Percentiles rank a stretch among this genome's conserved stretches.
These are phyloP conservation scores for Phaseolus lunatus DNA, from an alignment of 306 rosid species.

Conservation along the genomic window DNA sequence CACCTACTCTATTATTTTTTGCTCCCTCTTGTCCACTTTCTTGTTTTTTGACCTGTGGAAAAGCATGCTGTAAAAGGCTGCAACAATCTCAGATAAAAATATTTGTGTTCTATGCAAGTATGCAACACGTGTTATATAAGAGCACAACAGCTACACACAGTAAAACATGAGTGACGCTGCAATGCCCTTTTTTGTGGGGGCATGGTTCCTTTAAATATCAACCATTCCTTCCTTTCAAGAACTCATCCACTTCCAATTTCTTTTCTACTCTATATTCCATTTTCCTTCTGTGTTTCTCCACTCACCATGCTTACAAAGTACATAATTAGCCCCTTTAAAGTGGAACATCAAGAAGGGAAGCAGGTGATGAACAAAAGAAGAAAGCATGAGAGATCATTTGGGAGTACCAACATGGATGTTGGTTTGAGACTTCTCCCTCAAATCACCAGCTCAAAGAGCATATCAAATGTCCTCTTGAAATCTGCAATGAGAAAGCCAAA, in stretches of 20 bases:
- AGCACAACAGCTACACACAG: neutral
- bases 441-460: constrained; percentile 42
- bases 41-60: constrained; percentile 24
- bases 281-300: neutral
- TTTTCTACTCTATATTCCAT: neutral
- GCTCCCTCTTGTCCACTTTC: neutral
- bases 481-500: constrained; percentile 44
- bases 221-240: constrained; percentile 28
- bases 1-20: constrained; percentile 7
- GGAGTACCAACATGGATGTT: constrained; percentile 40
- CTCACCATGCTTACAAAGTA: constrained; percentile 40
- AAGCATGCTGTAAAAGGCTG: constrained; percentile 1
- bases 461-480: constrained; percentile 50
- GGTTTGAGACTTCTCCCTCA: constrained; percentile 53
- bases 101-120: neutral
- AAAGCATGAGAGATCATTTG: constrained; percentile 21
- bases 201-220: constrained; percentile 42
- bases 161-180: constrained; percentile 13
- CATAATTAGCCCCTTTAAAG: constrained; percentile 31
- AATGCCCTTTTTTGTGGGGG: constrained; percentile 25
- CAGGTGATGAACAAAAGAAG: constrained; percentile 2
- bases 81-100: neutral
- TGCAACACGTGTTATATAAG: constrained; percentile 41
- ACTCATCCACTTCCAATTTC: constrained; percentile 36
- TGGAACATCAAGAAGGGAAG: constrained; percentile 41